Conservation (phyloP, 495 filamentous ascomycete genomes). For the Sordaria brevicollis region DNA sequence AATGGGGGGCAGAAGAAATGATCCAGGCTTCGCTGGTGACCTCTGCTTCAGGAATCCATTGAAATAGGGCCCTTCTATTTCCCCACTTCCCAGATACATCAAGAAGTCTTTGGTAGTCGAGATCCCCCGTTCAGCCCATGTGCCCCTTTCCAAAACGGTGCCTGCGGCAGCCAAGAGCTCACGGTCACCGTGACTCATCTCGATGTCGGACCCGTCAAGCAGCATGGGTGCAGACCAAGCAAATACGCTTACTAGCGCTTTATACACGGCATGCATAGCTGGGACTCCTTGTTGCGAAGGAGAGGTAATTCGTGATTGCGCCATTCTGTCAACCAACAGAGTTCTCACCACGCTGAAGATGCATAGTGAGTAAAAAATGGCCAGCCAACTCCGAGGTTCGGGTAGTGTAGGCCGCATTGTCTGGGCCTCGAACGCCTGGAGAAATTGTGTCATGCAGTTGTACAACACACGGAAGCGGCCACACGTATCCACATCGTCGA, state of each 20-base stretch:
- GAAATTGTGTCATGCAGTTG: conserved; percentile 36
- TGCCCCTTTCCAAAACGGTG: conserved; percentile 24
- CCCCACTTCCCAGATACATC: conserved; percentile 32
- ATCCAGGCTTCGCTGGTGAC: conserved; percentile 20
- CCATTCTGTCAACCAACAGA: conserved; percentile 32
- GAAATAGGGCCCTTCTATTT: conserved; percentile 27
- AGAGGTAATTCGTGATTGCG: conserved; percentile 22
- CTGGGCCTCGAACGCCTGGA: conserved; percentile 35
- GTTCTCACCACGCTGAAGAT: conserved; percentile 42
- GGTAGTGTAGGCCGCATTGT: conserved; percentile 25
- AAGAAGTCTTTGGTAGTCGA: conserved; percentile 33
- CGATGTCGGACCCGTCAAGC: conserved; percentile 25
- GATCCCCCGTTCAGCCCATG: conserved; percentile 35
- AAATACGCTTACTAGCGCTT: conserved; percentile 34
- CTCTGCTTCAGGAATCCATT: conserved; percentile 36
- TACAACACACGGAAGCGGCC: conserved; percentile 35
- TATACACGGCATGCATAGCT: conserved; percentile 38
- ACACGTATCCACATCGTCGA: conserved; percentile 35
- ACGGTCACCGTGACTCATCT: conserved; percentile 24
- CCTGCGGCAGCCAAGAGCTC: conserved; percentile 23
- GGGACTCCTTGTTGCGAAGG: conserved; percentile 20
- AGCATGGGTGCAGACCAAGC: conserved; percentile 32
- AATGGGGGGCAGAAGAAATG: conserved; percentile 22
- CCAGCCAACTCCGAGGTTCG: conserved; percentile 34
- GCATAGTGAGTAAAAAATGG: conserved; percentile 37